A percentile compares a stretch with the other conserved stretches of the same genome.
These are phyloP conservation scores for Sicyos baderoa DNA, from an alignment of 306 rosid species.

Conservation along the genomic window DNA sequence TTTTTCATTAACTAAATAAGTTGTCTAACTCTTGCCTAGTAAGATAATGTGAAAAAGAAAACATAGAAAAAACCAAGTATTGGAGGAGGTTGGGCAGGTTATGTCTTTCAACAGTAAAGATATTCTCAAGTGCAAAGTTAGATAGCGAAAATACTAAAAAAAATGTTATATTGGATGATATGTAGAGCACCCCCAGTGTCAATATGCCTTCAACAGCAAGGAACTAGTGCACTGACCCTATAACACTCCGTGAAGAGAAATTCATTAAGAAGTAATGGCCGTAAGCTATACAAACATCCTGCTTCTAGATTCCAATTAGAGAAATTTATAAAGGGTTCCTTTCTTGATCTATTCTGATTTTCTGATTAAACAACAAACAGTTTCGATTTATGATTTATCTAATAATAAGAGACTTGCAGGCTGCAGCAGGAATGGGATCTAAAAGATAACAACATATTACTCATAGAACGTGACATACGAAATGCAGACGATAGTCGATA, in stretches of 20 bases:
- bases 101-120: not conserved
- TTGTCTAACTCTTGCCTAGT: not conserved
- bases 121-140: not conserved
- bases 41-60: not conserved
- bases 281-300: not conserved
- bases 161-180: not conserved
- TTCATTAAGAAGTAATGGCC: not conserved
- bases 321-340: not conserved
- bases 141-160: not conserved
- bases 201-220: conserved; percentile 1
- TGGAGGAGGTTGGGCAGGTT: not conserved
- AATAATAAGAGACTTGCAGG: not conserved
- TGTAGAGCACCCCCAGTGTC: not conserved
- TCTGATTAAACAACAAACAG: not conserved
- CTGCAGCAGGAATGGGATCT: not conserved
- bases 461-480: too few relatives aligned
- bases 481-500: conserved; percentile 2
- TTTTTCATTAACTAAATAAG: not conserved
- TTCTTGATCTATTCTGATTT: not conserved
- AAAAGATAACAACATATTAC: too few relatives aligned
- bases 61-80: not conserved
- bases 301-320: not conserved
- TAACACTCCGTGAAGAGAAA: not conserved
- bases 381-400: not conserved
- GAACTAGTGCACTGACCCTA: not conserved